Base-by-base conservation (phyloP, 2,329 filamentous ascomycete genomes). In the Exophiala viscosa region DNA sequence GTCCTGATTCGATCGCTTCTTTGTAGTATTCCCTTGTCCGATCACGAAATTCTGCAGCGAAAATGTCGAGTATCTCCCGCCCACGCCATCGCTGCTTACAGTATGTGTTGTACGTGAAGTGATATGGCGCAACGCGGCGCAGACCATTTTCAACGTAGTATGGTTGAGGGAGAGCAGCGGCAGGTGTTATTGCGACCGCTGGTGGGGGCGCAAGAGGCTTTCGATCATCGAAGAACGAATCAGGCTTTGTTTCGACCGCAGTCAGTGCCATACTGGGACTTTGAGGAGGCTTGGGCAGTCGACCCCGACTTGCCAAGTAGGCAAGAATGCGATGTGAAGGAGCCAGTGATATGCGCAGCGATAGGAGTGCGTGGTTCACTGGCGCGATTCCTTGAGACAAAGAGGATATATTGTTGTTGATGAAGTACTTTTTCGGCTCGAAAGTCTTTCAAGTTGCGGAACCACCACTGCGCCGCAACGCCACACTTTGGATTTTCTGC, bases 11-110 rank as follows among this genome's bases (percentile, higher is more conserved):
- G 70, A 99, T 95, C 45, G 92, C 89, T 61, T 84, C 75, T 73
- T 82, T 77, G 81, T 85, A 99, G 73, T 99, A 99, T 63, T 88
- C 86, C 31, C 84, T 69, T 0, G 90, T 84, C 14, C 93, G 78
- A 71, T 99, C 93, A 62, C 93, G 83, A 67, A 99, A 99, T 70
- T 99, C 93, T 66, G 86, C 85, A 40, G 85, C 80, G 70, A 96
- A 99, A 43, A 99, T 88, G 43, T 96, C 90, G 46, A 96, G 76
- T 42, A 99, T 75, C 55, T 81, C 79, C 34, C 89, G 80, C 31
- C 86, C 88, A 49, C 92, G 82, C 93, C 93, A 99, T 69, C 93
- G 80, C 73, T 96, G 81, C 72, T 97, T 99, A 76, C 88, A 93
- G 73, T 83, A 90, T 0, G 92, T 96, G 67, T 96, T 95, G 76